Percentiles rank a stretch among this genome's conserved stretches.
phyloP scores from a whole-genome alignment of 768 basidiomycete genomes.

The Pleurotus djamor region DNA sequence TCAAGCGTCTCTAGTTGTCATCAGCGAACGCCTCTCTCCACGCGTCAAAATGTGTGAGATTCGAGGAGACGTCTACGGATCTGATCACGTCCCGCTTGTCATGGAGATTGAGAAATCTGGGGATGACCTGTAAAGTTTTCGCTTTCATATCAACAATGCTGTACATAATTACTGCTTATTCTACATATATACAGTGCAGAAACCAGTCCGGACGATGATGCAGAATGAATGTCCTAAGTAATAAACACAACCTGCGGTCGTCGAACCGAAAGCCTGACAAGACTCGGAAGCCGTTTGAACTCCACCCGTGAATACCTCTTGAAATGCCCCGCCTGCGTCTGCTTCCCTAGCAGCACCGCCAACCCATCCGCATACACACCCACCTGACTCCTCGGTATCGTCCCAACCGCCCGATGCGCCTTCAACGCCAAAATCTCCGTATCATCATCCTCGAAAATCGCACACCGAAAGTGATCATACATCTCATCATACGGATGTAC shows the following conservation, averaged over 20 bases:
- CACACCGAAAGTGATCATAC: not conserved
- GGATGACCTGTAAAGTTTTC: constrained; percentile 25
- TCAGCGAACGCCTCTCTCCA: constrained; percentile 66
- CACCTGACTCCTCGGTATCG: not conserved
- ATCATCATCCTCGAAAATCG: not conserved
- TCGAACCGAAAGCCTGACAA: not conserved
- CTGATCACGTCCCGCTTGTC: constrained; percentile 81
- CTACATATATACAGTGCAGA: not conserved
- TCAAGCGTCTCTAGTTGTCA: constrained; percentile 49
- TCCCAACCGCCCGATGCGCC: not conserved
- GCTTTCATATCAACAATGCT: no score
- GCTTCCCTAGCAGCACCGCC: not conserved
- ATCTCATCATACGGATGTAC: not conserved
- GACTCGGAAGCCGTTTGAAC: not conserved
- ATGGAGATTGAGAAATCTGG: constrained; percentile 55
- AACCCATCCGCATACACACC: not conserved
- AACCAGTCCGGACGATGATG: not conserved
- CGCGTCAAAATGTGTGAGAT: constrained; percentile 84
- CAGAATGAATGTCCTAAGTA: not conserved
- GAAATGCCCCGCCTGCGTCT: not conserved
- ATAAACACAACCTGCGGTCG: not conserved
- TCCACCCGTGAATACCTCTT: not conserved
- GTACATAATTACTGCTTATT: not conserved
- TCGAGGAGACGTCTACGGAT: constrained; percentile 80
- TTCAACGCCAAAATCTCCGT: not conserved